Base-by-base conservation (phyloP, 106 monocot species). In the Dendrobium nobile region DNA sequence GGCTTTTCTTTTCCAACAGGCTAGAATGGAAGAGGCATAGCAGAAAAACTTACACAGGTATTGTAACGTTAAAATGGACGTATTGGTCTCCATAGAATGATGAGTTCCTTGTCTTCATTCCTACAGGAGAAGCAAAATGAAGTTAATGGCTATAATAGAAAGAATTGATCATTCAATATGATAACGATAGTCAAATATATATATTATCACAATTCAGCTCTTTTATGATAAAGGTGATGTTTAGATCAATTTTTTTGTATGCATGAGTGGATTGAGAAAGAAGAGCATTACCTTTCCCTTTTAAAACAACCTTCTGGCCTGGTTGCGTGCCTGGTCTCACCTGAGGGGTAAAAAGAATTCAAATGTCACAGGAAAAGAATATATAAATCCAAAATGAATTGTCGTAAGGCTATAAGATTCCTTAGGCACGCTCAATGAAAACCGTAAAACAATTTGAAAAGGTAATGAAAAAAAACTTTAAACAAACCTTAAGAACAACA, bases 321-420 rank as follows among this genome's bases (percentile, higher is more conserved):
- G 95, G 95, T 82, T 99, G 99, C 56, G 99, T 99, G 67, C 99
- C 95, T 76, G 95, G 80, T 70, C 89, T 87, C 82, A 99, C 93
- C 97, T 98, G 92, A 18, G 76, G 13, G 15, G 2, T 20, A 72
- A 70, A 33, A 31, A 15, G 76, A 24, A 48, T 9, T 24, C 8
- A 76, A 5, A 48, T 43, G 5, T 42, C 19, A 47, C 61, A 48
- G 26, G 17, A n/a, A 40, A 20, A 59, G 3, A 7, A 68, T 43
- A 16, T 17, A 24, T 1, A 45, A 24, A 76, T 13, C 51, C 51
- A 51, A 51, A 51, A 51, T 11, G 11, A 47, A 51, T 0, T 51
- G 11, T 51, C 9, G 2, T 2, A 51, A 15, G 9, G 2, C 13
- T 2, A 20, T 7, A 33, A 11, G 26, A 19, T 9, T 54, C 11